These are phyloP conservation scores for Cryptococcus jaspeensis DNA, from an alignment of 1,284 basidiomycete genomes.

Conservation along the genomic window DNA sequence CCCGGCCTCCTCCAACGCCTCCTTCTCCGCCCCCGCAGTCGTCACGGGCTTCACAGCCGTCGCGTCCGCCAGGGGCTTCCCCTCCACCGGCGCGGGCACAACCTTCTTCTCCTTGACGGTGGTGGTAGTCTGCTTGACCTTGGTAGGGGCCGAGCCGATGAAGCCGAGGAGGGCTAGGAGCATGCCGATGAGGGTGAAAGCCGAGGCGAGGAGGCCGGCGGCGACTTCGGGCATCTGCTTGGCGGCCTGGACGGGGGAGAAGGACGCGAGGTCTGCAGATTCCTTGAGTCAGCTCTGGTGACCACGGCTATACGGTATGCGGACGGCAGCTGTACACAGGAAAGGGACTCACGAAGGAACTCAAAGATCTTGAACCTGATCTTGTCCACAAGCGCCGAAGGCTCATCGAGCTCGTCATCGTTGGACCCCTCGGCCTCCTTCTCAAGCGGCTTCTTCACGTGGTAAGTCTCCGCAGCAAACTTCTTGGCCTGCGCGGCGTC, in stretches of 20 bases:
- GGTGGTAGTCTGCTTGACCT: constrained; percentile 43
- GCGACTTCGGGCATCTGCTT: constrained; percentile 82
- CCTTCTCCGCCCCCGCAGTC: constrained; percentile 31
- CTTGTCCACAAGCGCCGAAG: constrained; percentile 39
- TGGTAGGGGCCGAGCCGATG: constrained; percentile 57
- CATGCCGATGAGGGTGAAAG: constrained; percentile 79
- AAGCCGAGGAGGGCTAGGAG: constrained; percentile 74
- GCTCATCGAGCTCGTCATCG: constrained; percentile 44
- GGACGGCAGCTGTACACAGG: background rate
- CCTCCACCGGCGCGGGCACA: constrained; percentile 12
- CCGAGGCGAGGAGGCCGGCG: constrained; percentile 66
- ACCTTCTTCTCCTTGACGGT: constrained; percentile 26
- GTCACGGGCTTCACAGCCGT: constrained; percentile 32
- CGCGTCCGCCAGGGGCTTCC: constrained; percentile 27
- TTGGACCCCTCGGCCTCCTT: constrained; percentile 52
- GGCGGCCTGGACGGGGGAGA: constrained; percentile 60
- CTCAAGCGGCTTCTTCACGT: constrained; percentile 64
- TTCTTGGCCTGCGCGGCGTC: constrained; percentile 76
- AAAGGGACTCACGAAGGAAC: constrained; percentile 41
- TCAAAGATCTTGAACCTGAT: constrained; percentile 46
- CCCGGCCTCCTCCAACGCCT: constrained; percentile 27
- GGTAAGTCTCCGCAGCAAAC: constrained; percentile 79
- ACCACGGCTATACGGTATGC: too few relatives aligned
- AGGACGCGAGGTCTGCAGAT: constrained; percentile 30
- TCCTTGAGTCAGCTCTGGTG: too few relatives aligned